A percentile compares a stretch with the other conserved stretches of the same genome.
Evolutionary conservation across 2,329 filamentous ascomycete species (phyloP).

Genomic region (Alternaria longipes): DNA sequence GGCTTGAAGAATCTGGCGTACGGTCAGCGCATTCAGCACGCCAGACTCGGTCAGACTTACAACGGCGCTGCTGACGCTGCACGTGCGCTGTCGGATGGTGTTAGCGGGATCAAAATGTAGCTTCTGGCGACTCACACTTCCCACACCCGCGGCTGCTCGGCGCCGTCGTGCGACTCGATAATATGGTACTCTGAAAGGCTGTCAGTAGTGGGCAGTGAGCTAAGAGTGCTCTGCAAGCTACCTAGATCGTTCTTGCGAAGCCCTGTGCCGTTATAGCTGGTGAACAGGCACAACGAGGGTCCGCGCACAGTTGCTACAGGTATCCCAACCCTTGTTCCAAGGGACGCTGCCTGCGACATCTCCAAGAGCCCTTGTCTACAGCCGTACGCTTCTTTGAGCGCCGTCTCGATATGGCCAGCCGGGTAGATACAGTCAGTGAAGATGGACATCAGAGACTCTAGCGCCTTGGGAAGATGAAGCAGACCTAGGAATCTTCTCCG

Average conservation of each 20-base stretch:
- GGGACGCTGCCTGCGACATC: slow-evolving; percentile 17
- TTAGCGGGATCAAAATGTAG: background rate
- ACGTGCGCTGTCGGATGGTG: background rate
- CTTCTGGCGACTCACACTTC: background rate
- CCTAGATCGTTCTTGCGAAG: slow-evolving; percentile 3
- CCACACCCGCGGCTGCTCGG: background rate
- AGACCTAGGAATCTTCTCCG: slow-evolving; percentile 14
- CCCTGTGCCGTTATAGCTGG: slow-evolving; percentile 23
- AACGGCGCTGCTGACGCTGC: background rate
- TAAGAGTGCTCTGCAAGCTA: background rate
- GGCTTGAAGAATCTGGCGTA: background rate
- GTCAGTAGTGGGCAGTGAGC: background rate
- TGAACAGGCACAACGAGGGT: slow-evolving; percentile 22
- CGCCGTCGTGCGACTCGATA: background rate
- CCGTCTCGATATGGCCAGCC: slow-evolving; percentile 18
- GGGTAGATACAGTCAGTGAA: slow-evolving; percentile 24
- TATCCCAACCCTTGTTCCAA: slow-evolving; percentile 20
- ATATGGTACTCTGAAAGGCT: background rate
- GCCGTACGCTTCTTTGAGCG: slow-evolving; percentile 20
- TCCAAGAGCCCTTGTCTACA: slow-evolving; percentile 19
- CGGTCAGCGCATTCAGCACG: background rate
- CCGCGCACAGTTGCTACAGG: slow-evolving; percentile 20
- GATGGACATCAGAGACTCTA: slow-evolving; percentile 15
- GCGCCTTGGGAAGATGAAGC: slow-evolving; percentile 13
- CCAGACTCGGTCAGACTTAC: background rate